A percentile compares a stretch with the other conserved stretches of the same genome.
phyloP scores from a whole-genome alignment of 768 basidiomycete species.

The Phanerodontia chrysosporium region DNA sequence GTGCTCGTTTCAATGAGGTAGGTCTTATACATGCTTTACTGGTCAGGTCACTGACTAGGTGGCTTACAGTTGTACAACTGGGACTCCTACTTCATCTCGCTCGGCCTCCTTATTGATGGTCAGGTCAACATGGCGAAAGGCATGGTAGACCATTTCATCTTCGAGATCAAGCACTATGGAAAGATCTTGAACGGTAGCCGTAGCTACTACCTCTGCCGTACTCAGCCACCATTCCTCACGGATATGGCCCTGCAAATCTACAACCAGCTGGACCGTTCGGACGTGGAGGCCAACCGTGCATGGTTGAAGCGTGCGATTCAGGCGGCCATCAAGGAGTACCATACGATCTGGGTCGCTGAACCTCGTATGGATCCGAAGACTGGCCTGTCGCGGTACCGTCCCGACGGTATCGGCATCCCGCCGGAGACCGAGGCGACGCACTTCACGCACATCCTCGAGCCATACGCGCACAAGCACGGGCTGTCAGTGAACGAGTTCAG shows the following conservation, averaged over 20 bases:
- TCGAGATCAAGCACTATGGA: conserved; percentile 97
- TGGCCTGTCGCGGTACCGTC: conserved; percentile 91
- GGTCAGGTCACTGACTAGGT: background rate
- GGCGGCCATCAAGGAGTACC: conserved; percentile 98
- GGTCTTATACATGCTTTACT: conserved; percentile 17
- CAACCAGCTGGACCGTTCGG: conserved; percentile 88
- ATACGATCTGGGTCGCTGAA: conserved; percentile 93
- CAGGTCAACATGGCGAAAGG: conserved; percentile 93
- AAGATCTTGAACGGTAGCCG: conserved; percentile 96
- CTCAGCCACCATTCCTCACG: conserved; percentile 97
- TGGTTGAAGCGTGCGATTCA: conserved; percentile 97
- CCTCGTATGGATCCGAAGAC: conserved; percentile 94
- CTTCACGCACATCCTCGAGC: conserved; percentile 96
- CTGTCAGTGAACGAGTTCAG: conserved; percentile 94
- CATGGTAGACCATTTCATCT: conserved; percentile 98
- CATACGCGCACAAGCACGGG: conserved; percentile 88
- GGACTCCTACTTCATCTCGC: conserved; percentile 92
- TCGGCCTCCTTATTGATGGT: conserved; percentile 93
- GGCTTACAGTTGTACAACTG: conserved; percentile 79
- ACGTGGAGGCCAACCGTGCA: conserved; percentile 70
- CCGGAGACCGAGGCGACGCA: conserved; percentile 98
- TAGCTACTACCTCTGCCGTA: conserved; percentile 91
- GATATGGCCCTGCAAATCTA: conserved; percentile 98
- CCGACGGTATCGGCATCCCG: conserved; percentile 91
- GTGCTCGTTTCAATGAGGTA: conserved; percentile 91